These are phyloP conservation scores for Boletus subparvulus DNA, from an alignment of 768 basidiomycete genomes.

Conservation along the genomic window DNA sequence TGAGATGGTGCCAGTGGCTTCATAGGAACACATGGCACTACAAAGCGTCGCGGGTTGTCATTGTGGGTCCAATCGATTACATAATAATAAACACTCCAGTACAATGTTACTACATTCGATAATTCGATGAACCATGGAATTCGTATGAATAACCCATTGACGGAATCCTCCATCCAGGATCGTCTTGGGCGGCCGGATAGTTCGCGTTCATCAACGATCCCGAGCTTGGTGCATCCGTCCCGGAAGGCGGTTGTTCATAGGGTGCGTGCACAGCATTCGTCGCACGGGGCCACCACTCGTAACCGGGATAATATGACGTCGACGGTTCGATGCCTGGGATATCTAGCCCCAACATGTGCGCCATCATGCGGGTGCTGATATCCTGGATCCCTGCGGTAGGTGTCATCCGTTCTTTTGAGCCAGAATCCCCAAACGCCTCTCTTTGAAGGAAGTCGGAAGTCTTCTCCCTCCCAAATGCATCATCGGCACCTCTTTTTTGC, in stretches of 20 bases:
- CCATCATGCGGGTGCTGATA: slow-evolving; percentile 64
- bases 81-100: slow-evolving; percentile 14
- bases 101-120: slow-evolving; percentile 26
- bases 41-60: slow-evolving; percentile 15
- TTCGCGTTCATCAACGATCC: slow-evolving; percentile 12
- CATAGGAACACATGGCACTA: slow-evolving; percentile 5
- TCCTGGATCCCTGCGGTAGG: slow-evolving; percentile 52
- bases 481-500: slow-evolving; percentile 58
- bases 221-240: background rate
- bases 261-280: slow-evolving; percentile 13
- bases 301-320: slow-evolving; percentile 52
- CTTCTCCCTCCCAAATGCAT: slow-evolving; percentile 62
- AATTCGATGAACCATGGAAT: slow-evolving; percentile 18
- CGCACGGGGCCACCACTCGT: slow-evolving; percentile 64
- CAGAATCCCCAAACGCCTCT: slow-evolving; percentile 36
- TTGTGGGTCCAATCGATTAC: slow-evolving; percentile 36
- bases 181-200: slow-evolving; percentile 18
- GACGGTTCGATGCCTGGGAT: slow-evolving; percentile 57
- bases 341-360: slow-evolving; percentile 68
- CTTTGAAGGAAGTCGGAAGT: slow-evolving; percentile 43
- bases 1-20: slow-evolving; percentile 8
- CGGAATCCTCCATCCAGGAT: slow-evolving; percentile 23
- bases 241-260: slow-evolving; percentile 15
- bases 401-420: slow-evolving; percentile 25
- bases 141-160: slow-evolving; percentile 20